Conservation (phyloP, 225 moss, liverwort and hornwort species). For the Bryum argenteum region DNA sequence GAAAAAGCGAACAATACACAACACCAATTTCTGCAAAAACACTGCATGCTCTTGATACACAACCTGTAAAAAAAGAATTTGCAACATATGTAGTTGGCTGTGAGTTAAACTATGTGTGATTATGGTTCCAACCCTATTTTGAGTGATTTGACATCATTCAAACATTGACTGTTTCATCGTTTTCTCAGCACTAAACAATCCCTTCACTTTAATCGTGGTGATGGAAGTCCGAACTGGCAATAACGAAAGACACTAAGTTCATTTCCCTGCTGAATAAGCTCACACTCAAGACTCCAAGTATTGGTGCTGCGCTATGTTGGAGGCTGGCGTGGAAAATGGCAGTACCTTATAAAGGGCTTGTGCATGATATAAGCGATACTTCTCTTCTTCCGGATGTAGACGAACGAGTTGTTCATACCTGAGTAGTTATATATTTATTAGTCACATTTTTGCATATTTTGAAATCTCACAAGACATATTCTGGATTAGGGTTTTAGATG, state of each 20-base stretch:
- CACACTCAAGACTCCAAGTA: neutral
- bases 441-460: neutral
- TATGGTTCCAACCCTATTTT: too few species aligned
- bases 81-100: too few species aligned
- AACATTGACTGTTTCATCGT: too few species aligned
- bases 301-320: neutral
- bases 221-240: neutral
- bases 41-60: too few species aligned
- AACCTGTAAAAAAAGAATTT: too few species aligned
- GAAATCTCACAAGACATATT: neutral
- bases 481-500: neutral
- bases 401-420: constrained; percentile 68
- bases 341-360: constrained; percentile 78
- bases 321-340: neutral
- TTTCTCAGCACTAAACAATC: too few species aligned
- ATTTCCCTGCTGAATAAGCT: neutral
- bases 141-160: too few species aligned
- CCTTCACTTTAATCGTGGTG: too few species aligned
- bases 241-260: neutral
- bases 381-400: constrained; percentile 51
- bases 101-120: too few species aligned
- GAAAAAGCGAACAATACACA: too few species aligned
- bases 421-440: neutral
- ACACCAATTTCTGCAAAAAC: too few species aligned
- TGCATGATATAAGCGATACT: constrained; percentile 64